phyloP scores from a whole-genome alignment of 148 eudicot genomes.

The Camellia granthamiana region DNA sequence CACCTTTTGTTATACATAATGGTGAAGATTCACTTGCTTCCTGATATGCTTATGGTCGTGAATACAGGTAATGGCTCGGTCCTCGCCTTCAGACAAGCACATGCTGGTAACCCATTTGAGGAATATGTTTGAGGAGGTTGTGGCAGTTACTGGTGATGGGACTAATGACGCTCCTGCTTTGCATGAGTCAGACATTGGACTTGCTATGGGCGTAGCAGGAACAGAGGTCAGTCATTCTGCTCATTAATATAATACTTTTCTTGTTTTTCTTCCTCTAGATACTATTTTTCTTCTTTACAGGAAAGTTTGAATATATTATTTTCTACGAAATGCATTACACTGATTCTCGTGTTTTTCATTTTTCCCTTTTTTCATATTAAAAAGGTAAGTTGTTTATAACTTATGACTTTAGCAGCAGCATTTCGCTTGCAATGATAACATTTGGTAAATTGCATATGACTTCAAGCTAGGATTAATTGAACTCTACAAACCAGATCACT shows the following conservation, averaged over 20 bases:
- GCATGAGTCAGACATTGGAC: slow-evolving; percentile 81
- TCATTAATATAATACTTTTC: neutral
- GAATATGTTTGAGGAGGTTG: slow-evolving; percentile 46
- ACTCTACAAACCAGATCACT: no score
- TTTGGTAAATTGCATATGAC: no score
- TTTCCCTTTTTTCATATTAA: no score
- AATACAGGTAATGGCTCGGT: slow-evolving; percentile 70
- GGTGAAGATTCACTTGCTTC: neutral
- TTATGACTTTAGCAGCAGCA: no score
- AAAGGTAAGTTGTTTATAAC: no score
- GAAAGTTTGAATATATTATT: neutral
- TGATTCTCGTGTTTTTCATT: no score
- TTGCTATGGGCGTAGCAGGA: slow-evolving; percentile 82
- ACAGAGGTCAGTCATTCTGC: slow-evolving; percentile 53
- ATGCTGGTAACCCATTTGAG: slow-evolving; percentile 51
- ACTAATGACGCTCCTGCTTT: slow-evolving; percentile 84
- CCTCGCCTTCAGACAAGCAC: slow-evolving; percentile 70
- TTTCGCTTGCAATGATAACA: no score
- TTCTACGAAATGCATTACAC: no score
- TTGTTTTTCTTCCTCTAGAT: neutral
- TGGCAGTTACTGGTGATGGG: slow-evolving; percentile 90
- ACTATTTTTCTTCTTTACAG: neutral
- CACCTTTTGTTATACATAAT: neutral
- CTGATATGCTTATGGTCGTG: neutral
- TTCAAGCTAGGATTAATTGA: no score